Evolutionary conservation across 257 asterid species (phyloP).

Genomic region (Fraxinus anomala): DNA sequence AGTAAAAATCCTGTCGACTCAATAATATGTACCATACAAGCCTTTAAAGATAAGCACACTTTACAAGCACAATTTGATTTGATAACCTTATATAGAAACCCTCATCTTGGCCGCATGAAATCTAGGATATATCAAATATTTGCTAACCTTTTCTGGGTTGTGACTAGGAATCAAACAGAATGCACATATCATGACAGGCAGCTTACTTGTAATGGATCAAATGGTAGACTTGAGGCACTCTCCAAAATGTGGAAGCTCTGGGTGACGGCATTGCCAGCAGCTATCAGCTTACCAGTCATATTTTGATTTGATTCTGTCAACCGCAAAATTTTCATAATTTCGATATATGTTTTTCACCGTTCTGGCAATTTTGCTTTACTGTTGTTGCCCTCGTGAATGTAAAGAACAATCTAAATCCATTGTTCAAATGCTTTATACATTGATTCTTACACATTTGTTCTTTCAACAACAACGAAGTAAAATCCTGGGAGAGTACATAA

Average conservation of each 20-base stretch:
- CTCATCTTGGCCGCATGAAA: neutral
- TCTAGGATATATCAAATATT: neutral
- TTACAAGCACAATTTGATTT: neutral
- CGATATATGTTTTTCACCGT: neutral
- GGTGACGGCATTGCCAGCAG: conserved; percentile 33
- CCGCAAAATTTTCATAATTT: neutral
- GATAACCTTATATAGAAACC: neutral
- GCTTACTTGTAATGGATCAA: conserved; percentile 47
- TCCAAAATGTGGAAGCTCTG: conserved; percentile 32
- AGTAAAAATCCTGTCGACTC: neutral
- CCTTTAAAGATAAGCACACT: neutral
- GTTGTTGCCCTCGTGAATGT: neutral
- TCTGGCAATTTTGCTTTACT: conserved; percentile 10
- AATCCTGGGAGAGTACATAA: neutral
- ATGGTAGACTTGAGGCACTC: conserved; percentile 27
- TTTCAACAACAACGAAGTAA: neutral
- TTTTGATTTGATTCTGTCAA: conserved; percentile 17
- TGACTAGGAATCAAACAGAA: conserved; percentile 56
- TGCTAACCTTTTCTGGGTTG: conserved; percentile 1
- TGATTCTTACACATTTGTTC: neutral
- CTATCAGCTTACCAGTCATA: conserved; percentile 27
- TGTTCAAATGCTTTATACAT: neutral
- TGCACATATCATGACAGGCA: conserved; percentile 54
- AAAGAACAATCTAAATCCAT: neutral
- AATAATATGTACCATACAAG: neutral